Conservation (phyloP, 1,284 basidiomycete genomes). For the Marasmius fiardii region DNA sequence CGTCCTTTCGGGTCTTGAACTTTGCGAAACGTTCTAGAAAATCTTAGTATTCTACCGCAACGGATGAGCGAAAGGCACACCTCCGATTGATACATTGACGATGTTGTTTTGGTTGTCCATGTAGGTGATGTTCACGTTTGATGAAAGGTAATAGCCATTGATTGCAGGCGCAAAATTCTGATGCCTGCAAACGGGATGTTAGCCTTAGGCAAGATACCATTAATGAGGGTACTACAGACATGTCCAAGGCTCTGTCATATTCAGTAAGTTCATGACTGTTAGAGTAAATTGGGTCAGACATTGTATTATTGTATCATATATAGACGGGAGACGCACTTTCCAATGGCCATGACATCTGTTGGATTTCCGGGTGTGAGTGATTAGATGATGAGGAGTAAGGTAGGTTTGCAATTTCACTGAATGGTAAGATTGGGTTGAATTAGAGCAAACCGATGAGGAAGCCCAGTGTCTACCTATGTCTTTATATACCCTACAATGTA, state of each 20-base stretch:
- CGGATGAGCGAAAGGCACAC: constrained; percentile 30
- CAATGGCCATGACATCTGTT: constrained; percentile 84
- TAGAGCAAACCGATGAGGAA: no score
- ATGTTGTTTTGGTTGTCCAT: constrained; percentile 44
- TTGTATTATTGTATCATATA: not conserved
- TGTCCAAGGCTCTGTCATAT: constrained; percentile 73
- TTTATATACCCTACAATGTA: no score
- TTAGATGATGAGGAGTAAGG: no score
- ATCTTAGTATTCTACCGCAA: not conserved
- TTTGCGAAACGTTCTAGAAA: constrained; percentile 61
- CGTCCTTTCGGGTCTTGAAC: constrained; percentile 71
- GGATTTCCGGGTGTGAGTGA: no score
- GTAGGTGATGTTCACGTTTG: constrained; percentile 83
- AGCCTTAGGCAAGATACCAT: not conserved
- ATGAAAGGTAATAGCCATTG: constrained; percentile 76
- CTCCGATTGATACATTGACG: constrained; percentile 61
- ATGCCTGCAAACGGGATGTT: constrained; percentile 44
- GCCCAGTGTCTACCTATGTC: no score
- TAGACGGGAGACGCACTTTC: constrained; percentile 54
- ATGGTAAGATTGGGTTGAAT: no score
- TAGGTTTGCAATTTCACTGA: no score
- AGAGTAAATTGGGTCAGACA: not conserved
- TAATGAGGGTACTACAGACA: constrained; percentile 39
- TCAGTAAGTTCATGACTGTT: constrained; percentile 84
- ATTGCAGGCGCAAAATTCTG: constrained; percentile 70